Percentiles rank a stretch among this genome's conserved stretches.
phyloP scores from a whole-genome alignment of 352 stramenopile genomes.

The Phytopythium boreale region DNA sequence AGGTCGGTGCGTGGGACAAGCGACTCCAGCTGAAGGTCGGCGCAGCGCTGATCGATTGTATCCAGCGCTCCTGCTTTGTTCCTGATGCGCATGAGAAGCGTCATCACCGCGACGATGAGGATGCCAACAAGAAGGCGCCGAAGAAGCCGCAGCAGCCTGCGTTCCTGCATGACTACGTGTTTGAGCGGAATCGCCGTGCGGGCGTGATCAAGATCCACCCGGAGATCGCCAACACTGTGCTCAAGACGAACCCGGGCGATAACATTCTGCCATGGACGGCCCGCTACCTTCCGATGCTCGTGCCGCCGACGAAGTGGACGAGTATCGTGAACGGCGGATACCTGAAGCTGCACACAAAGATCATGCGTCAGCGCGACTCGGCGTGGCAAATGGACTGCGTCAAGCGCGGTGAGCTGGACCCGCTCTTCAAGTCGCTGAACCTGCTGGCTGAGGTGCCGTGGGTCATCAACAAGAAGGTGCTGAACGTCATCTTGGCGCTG shows the following conservation, averaged over 20 bases:
- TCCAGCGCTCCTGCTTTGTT: constrained; percentile 80
- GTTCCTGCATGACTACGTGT: constrained; percentile 79
- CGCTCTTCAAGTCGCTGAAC: constrained; percentile 91
- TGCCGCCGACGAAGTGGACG: constrained; percentile 92
- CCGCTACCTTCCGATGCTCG: constrained; percentile 95
- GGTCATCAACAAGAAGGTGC: constrained; percentile 94
- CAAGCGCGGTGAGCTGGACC: constrained; percentile 76
- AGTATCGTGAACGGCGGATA: constrained; percentile 91
- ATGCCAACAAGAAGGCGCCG: constrained; percentile 11
- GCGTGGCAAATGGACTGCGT: constrained; percentile 89
- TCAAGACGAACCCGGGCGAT: constrained; percentile 45
- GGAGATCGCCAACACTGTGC: constrained; percentile 47
- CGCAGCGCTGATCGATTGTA: constrained; percentile 71
- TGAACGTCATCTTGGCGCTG: constrained; percentile 89
- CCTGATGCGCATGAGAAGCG: constrained; percentile 17
- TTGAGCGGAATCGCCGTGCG: constrained; percentile 73
- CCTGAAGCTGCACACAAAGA: constrained; percentile 87
- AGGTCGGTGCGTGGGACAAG: constrained; percentile 83
- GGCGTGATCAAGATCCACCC: constrained; percentile 76
- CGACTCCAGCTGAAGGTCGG: constrained; percentile 89
- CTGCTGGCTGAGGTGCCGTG: constrained; percentile 91
- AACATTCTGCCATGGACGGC: constrained; percentile 78
- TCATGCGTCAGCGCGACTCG: constrained; percentile 90
- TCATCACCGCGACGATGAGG: constrained; percentile 4
- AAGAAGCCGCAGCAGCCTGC: constrained; percentile 40